A percentile compares a stretch with the other conserved stretches of the same genome.
phyloP scores from a whole-genome alignment of 176 grass and related monocot genomes.

The Phoenix roebelenii region DNA sequence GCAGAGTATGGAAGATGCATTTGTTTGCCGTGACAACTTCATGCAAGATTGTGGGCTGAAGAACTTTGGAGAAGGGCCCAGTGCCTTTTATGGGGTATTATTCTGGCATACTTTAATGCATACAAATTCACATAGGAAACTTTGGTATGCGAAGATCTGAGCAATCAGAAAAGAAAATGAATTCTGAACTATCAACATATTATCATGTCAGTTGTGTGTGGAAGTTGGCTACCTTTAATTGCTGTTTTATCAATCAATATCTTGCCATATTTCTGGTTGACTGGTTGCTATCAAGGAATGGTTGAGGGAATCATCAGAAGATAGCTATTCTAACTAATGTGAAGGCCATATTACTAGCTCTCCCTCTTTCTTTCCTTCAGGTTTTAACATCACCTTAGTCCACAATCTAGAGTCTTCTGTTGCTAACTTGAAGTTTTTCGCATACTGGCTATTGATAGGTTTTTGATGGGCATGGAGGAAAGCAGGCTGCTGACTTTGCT shows the following conservation, averaged over 20 bases:
- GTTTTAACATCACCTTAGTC: neutral
- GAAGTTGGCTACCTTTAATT: too few species aligned
- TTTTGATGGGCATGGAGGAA: conserved; percentile 99
- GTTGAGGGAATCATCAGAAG: too few species aligned
- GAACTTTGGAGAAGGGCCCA: conserved; percentile 44
- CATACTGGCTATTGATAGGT: conserved; percentile 37
- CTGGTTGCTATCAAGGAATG: too few species aligned
- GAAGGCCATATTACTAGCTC: too few species aligned
- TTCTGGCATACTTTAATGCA: neutral
- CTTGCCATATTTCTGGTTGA: too few species aligned
- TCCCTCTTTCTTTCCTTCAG: neutral
- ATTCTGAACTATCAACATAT: too few species aligned
- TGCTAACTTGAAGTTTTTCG: conserved; percentile 6
- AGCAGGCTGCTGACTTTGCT: conserved; percentile 87
- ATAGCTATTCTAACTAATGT: too few species aligned
- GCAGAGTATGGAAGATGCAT: conserved; percentile 73
- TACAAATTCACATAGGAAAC: too few species aligned
- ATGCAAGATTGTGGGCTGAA: conserved; percentile 51
- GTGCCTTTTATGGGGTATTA: conserved; percentile 81
- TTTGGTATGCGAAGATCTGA: too few species aligned
- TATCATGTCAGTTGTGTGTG: too few species aligned
- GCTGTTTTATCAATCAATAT: too few species aligned
- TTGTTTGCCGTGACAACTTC: conserved; percentile 67
- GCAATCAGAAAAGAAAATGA: too few species aligned
- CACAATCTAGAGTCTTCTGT: neutral